Base-by-base conservation (phyloP, 768 basidiomycete species). In the Pholiota microspora region DNA sequence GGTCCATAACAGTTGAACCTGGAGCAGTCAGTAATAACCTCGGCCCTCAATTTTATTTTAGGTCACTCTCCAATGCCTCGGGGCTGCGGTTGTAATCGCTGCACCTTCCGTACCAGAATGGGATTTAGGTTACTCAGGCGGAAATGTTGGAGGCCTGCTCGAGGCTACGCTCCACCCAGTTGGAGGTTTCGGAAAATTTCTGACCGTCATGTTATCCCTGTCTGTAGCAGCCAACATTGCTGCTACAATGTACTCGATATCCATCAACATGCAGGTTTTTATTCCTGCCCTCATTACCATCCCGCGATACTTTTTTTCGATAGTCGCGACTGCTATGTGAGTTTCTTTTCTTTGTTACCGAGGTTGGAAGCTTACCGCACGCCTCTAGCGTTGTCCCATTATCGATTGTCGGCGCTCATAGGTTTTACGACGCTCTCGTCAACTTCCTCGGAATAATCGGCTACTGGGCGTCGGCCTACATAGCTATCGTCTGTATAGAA, bases 211-310 rank as follows among this genome's bases (percentile, higher is more conserved):
- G 42, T 77, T 95, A 57, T 88, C 88, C 53, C 73, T 97, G 18
- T 89, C 87, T 45, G 89, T 93, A 36, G 83, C 85, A 1, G 89
- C 82, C 2, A 94, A 94, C 70, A 86, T 91, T 42, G 88, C 90
- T 0, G 82, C 86, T 2, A 88, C 89, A 5, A 84, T 93, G 57
- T 97, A 97, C 68, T 90, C 87, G 40, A 80, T 88, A 54, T 82
- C 84, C 1, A 77, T 93, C 54, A 86, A 83, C 64, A 73, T 90
- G 59, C 91, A 93, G 64, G 76, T 87, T 1, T 76, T 86, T 61
- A 66, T 88, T 4, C 88, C 89, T 0, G 74, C 71, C 16, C 68
- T 86, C 24, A 71, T 79, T 13, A 61, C 67, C 47, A 80, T 92
- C 18, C 91, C 91, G 0, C 77, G 92, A 66, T 93, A 90, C 63